These are phyloP conservation scores for Myrica gale DNA, from an alignment of 306 rosid genomes.

Conservation along the genomic window DNA sequence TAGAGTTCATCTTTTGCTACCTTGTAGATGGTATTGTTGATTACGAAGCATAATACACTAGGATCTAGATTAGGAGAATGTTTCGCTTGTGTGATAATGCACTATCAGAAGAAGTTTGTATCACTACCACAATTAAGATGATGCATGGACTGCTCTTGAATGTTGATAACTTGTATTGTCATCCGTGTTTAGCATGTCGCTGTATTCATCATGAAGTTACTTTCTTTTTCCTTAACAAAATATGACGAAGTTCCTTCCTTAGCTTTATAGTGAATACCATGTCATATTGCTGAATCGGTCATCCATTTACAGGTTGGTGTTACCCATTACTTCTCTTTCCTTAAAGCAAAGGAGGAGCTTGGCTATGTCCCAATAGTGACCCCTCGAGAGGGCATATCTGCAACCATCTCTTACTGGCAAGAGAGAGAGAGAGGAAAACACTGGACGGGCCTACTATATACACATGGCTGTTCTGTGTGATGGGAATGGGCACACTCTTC, in stretches of 20 bases:
- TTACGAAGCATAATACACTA: not conserved
- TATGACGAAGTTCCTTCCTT: not conserved
- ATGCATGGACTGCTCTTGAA: not conserved
- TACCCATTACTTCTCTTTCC: constrained; percentile 75
- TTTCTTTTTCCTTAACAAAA: no score
- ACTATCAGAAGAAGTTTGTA: not conserved
- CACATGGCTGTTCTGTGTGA: constrained; percentile 56
- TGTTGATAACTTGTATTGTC: not conserved
- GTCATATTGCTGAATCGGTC: constrained; percentile 18
- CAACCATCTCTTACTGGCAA: constrained; percentile 85
- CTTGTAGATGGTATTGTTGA: not conserved
- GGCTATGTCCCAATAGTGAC: constrained; percentile 75
- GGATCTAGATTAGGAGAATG: not conserved
- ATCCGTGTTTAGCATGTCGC: not conserved
- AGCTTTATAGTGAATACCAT: not conserved
- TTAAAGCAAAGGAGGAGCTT: constrained; percentile 86
- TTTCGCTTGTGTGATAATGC: not conserved
- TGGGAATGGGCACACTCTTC: constrained; percentile 62
- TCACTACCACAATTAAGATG: not conserved
- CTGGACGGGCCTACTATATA: constrained; percentile 81
- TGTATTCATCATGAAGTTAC: not conserved
- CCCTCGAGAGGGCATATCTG: constrained; percentile 79
- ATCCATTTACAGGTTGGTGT: constrained; percentile 70
- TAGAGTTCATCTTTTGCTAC: not conserved
- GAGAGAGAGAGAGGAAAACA: constrained; percentile 53